Conservation (phyloP, 2,329 filamentous ascomycete genomes). For the Phyllachora maydis region DNA sequence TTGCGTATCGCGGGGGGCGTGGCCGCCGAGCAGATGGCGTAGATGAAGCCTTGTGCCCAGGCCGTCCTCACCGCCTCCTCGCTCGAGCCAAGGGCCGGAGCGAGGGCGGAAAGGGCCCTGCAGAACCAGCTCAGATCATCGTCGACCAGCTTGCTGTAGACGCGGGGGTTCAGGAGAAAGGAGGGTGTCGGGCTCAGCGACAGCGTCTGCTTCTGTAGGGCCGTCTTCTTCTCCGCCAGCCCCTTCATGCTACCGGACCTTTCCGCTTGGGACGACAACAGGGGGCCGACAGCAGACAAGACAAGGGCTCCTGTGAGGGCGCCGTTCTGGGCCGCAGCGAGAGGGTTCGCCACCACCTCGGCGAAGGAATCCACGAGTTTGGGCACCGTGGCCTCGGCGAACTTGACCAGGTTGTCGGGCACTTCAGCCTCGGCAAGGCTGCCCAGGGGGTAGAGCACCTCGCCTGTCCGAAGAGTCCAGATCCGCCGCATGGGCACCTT, state of each 20-base stretch:
- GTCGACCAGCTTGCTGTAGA: constrained; percentile 59
- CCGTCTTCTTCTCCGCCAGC: constrained; percentile 38
- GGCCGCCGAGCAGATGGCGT: constrained; percentile 42
- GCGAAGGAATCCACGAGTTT: constrained; percentile 50
- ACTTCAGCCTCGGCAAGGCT: constrained; percentile 19
- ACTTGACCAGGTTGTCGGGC: constrained; percentile 22
- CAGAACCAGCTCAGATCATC: constrained; percentile 66
- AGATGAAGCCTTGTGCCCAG: constrained; percentile 80
- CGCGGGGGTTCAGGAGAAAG: constrained; percentile 64
- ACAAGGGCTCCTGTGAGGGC: constrained; percentile 65
- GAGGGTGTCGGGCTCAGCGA: constrained; percentile 62
- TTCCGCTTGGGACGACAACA: constrained; percentile 30
- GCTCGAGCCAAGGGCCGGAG: constrained; percentile 28
- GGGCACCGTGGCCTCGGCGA: constrained; percentile 29
- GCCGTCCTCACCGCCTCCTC: constrained; percentile 31
- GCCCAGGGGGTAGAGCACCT: constrained; percentile 40
- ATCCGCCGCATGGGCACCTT: constrained; percentile 54
- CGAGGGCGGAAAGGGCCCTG: constrained; percentile 44
- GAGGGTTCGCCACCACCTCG: constrained; percentile 59
- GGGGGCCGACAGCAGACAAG: constrained; percentile 37
- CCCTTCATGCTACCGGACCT: constrained; percentile 24
- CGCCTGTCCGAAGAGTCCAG: constrained; percentile 60
- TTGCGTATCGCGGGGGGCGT: constrained; percentile 43
- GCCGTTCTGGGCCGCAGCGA: constrained; percentile 62
- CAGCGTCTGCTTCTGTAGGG: constrained; percentile 44